Conservation (phyloP, 768 basidiomycete species). For the Leccinum uliginosum region DNA sequence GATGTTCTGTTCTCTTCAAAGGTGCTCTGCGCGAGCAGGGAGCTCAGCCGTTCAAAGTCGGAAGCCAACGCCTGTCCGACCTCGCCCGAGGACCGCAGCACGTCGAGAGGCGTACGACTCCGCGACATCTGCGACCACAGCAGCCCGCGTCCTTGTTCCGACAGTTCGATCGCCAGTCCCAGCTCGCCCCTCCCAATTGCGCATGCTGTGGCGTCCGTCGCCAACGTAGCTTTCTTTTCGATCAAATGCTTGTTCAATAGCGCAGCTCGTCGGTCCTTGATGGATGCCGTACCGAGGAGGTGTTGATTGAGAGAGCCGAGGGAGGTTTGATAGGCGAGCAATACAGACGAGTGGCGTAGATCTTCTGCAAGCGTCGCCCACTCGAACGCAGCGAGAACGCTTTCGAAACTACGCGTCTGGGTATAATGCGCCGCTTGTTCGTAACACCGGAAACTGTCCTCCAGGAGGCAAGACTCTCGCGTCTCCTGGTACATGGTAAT, state of each 20-base stretch:
- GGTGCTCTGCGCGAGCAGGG: slow-evolving; percentile 8
- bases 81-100: slow-evolving; percentile 12
- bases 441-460: slow-evolving; percentile 12
- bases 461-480: not conserved
- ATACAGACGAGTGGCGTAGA: slow-evolving; percentile 12
- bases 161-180: slow-evolving; percentile 31
- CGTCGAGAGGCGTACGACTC: slow-evolving; percentile 25
- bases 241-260: slow-evolving; percentile 6
- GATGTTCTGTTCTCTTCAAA: not conserved
- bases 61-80: slow-evolving; percentile 19
- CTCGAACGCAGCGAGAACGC: slow-evolving; percentile 7
- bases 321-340: slow-evolving; percentile 21
- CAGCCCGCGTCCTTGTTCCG: slow-evolving; percentile 30
- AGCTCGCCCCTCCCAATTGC: slow-evolving; percentile 21
- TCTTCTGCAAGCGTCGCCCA: slow-evolving; percentile 14
- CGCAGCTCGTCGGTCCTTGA: slow-evolving; percentile 13
- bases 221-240: slow-evolving; percentile 7
- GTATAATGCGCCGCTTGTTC: slow-evolving; percentile 11
- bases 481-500: not conserved
- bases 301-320: slow-evolving; percentile 18
- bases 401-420: slow-evolving; percentile 1
- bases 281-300: slow-evolving; percentile 14
- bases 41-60: slow-evolving; percentile 22
- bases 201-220: slow-evolving; percentile 23
- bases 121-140: slow-evolving; percentile 29